phyloP scores from a whole-genome alignment of 345 rosid genomes.

The Jatropha curcas region DNA sequence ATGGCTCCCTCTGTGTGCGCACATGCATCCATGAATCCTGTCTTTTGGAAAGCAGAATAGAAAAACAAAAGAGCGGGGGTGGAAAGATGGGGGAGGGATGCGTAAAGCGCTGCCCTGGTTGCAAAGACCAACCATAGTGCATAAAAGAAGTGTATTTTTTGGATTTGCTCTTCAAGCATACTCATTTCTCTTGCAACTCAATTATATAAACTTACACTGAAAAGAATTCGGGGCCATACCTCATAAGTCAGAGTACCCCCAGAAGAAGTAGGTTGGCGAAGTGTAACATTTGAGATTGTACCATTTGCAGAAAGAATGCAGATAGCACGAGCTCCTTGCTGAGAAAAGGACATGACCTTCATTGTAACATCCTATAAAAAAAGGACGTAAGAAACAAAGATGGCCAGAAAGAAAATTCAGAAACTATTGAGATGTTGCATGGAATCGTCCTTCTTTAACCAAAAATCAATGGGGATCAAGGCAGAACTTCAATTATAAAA shows the following conservation, averaged over 20 bases:
- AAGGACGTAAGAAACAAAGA: conserved; percentile 9
- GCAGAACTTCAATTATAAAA: background rate
- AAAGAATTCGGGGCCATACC: conserved; percentile 43
- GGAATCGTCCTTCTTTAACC: background rate
- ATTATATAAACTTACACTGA: background rate
- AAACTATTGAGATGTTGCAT: background rate
- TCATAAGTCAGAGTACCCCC: conserved; percentile 95
- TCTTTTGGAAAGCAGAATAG: no score
- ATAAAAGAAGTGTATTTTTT: background rate
- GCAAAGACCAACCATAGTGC: background rate
- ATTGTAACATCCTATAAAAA: conserved; percentile 74
- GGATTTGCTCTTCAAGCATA: background rate
- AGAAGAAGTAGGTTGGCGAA: conserved; percentile 75
- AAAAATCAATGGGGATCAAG: background rate
- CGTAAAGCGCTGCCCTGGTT: background rate
- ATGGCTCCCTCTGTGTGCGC: background rate
- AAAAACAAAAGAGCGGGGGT: background rate
- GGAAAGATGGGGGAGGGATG: background rate
- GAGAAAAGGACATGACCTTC: conserved; percentile 91
- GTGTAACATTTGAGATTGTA: conserved; percentile 81
- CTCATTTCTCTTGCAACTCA: background rate
- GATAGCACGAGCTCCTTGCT: conserved; percentile 78
- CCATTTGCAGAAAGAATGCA: conserved; percentile 90
- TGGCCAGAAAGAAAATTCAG: background rate
- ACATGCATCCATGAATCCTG: background rate